Conservation (phyloP, 164 flowering plant genomes). For the Amborella trichopoda region DNA sequence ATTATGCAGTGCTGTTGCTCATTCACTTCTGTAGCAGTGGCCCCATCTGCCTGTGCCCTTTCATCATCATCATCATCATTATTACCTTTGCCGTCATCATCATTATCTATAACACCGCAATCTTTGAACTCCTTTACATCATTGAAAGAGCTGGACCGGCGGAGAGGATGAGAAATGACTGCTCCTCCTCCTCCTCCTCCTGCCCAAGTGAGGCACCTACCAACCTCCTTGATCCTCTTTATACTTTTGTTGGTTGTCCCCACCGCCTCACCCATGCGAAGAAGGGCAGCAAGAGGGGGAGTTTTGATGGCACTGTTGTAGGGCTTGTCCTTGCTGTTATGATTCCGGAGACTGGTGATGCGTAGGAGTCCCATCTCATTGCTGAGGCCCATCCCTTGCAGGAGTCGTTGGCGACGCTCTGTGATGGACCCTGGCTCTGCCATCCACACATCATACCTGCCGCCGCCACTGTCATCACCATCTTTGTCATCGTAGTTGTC, state of each 20-base stretch:
- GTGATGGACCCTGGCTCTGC: slow-evolving; percentile 54
- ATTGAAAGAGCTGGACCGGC: background rate
- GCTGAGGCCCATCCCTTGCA: slow-evolving; percentile 66
- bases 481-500: slow-evolving; percentile 30
- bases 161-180: background rate
- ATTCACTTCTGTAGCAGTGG: background rate
- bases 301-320: background rate
- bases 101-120: slow-evolving; percentile 9
- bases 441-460: slow-evolving; percentile 66
- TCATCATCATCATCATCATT: too few relatives aligned
- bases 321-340: background rate
- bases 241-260: too few relatives aligned
- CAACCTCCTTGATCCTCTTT: too few relatives aligned
- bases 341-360: slow-evolving; percentile 13
- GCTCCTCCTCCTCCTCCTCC: slow-evolving; percentile 4
- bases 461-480: slow-evolving; percentile 46
- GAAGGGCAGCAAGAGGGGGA: background rate
- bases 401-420: slow-evolving; percentile 60
- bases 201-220: too few relatives aligned
- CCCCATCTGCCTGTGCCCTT: background rate
- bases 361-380: slow-evolving; percentile 25
- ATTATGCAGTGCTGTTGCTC: slow-evolving; percentile 30
- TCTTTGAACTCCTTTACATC: slow-evolving; percentile 9
- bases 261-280: background rate
- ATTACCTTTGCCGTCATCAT: background rate